Evolutionary conservation across 805 yeast genomes (phyloP).

Genomic region (Sugiyamaella marilandica): DNA sequence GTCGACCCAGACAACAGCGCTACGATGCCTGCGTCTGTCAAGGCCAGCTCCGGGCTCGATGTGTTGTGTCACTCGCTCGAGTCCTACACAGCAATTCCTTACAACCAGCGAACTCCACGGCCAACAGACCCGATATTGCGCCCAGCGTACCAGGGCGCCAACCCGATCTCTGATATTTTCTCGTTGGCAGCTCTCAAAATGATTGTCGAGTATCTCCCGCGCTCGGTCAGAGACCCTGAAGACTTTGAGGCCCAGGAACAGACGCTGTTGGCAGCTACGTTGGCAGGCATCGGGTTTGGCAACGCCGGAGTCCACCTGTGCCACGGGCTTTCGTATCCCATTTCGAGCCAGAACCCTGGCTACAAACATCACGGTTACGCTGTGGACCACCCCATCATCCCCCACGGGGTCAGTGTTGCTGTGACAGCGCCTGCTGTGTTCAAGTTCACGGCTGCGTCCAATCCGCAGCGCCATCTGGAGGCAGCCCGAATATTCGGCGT

Average conservation of each 20-base stretch:
- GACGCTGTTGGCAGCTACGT: slow-evolving; percentile 41
- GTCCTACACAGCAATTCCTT: slow-evolving; percentile 44
- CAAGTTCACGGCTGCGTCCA: slow-evolving; percentile 36
- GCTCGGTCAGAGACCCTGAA: slow-evolving; percentile 38
- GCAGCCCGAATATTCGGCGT: slow-evolving; percentile 36
- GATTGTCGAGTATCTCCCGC: slow-evolving; percentile 38
- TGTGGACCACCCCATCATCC: slow-evolving; percentile 39
- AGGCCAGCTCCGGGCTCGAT: slow-evolving; percentile 41
- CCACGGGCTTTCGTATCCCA: slow-evolving; percentile 40
- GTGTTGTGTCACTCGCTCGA: slow-evolving; percentile 44
- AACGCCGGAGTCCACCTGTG: slow-evolving; percentile 44
- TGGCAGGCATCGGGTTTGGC: slow-evolving; percentile 45
- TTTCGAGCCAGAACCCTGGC: slow-evolving; percentile 35
- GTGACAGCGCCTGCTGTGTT: slow-evolving; percentile 44
- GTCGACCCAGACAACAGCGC: slow-evolving; percentile 41
- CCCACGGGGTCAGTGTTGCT: slow-evolving; percentile 44
- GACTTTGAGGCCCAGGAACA: slow-evolving; percentile 41
- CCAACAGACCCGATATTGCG: slow-evolving; percentile 36
- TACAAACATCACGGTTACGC: slow-evolving; percentile 36
- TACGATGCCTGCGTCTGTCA: slow-evolving; percentile 40
- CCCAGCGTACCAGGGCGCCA: slow-evolving; percentile 42
- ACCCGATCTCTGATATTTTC: slow-evolving; percentile 43
- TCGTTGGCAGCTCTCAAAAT: slow-evolving; percentile 39
- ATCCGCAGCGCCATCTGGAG: slow-evolving; percentile 37
- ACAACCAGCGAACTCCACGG: slow-evolving; percentile 36